phyloP scores from a whole-genome alignment of 257 asterid species.

The Ophiorrhiza pumila region DNA sequence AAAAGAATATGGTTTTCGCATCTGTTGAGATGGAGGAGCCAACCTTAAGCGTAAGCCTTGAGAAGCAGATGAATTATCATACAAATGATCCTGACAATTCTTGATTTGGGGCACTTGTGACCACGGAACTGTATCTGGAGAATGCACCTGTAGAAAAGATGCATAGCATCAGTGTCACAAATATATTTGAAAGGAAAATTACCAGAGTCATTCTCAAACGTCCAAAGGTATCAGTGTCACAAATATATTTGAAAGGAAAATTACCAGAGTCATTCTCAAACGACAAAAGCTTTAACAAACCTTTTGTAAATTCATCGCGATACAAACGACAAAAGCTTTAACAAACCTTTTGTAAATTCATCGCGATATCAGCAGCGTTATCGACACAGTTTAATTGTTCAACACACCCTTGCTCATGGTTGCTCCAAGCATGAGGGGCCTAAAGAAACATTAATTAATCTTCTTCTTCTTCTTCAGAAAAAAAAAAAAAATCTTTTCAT shows the following conservation, averaged over 20 bases:
- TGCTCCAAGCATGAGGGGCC: conserved; percentile 11
- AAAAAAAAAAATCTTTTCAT: conserved; percentile 3
- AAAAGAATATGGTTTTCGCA: conserved; percentile 36
- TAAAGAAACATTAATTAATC: not conserved
- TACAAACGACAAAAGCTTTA: too few relatives aligned
- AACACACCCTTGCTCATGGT: conserved; percentile 14
- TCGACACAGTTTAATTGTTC: conserved; percentile 3
- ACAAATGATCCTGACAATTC: conserved; percentile 23
- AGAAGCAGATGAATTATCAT: conserved; percentile 30
- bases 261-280: not conserved
- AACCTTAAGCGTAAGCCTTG: conserved; percentile 34
- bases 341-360: conserved; percentile 10
- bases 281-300: conserved; percentile 5
- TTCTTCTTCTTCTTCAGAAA: too few relatives aligned
- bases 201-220: not conserved
- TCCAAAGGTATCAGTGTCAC: conserved; percentile 6
- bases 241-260: conserved; percentile 1
- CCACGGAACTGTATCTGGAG: conserved; percentile 25
- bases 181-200: not conserved
- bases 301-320: conserved; percentile 7
- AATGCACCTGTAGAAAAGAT: conserved; percentile 33
- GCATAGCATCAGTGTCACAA: conserved; percentile 10
- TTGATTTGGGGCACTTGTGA: conserved; percentile 26
- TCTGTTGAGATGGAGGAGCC: conserved; percentile 36
- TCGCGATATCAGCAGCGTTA: conserved; percentile 8